phyloP scores from a whole-genome alignment of 768 basidiomycete genomes.

The Leccinum obscurum region DNA sequence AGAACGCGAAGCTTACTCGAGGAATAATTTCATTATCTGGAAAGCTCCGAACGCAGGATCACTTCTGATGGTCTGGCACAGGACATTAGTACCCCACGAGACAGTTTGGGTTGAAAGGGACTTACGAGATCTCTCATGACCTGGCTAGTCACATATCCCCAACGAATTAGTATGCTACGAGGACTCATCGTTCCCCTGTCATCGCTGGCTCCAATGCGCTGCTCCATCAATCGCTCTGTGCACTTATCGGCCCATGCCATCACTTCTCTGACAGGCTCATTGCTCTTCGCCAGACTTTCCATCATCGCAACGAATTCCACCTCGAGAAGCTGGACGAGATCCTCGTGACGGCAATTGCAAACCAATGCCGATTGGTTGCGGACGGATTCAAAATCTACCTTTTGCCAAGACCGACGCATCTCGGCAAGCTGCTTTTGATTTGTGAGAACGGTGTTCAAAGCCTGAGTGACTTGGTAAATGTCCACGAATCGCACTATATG shows the following conservation, averaged over 20 bases:
- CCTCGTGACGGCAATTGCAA: conserved; percentile 90
- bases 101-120: conserved; percentile 10
- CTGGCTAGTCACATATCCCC: conserved; percentile 92
- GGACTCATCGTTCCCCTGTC: conserved; percentile 84
- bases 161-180: conserved; percentile 82
- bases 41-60: conserved; percentile 92
- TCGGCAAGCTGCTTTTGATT: conserved; percentile 83
- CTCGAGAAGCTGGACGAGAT: conserved; percentile 80
- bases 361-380: conserved; percentile 91
- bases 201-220: conserved; percentile 60
- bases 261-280: conserved; percentile 80
- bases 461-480: conserved; percentile 90
- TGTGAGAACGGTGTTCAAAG: conserved; percentile 82
- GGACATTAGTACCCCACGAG: conserved; percentile 1
- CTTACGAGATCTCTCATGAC: conserved; percentile 89
- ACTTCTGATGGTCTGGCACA: conserved; percentile 77
- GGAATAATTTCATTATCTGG: conserved; percentile 87
- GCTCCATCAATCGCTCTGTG: conserved; percentile 78
- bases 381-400: conserved; percentile 88
- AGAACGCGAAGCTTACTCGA: conserved; percentile 60
- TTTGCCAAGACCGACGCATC: conserved; percentile 86
- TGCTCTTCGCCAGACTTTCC: conserved; percentile 68
- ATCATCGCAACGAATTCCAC: conserved; percentile 80
- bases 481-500: conserved; percentile 82
- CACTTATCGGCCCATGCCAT: conserved; percentile 94